Evolutionary conservation across 345 rosid species (phyloP).

Genomic region (Rhodamnia rubescens): DNA sequence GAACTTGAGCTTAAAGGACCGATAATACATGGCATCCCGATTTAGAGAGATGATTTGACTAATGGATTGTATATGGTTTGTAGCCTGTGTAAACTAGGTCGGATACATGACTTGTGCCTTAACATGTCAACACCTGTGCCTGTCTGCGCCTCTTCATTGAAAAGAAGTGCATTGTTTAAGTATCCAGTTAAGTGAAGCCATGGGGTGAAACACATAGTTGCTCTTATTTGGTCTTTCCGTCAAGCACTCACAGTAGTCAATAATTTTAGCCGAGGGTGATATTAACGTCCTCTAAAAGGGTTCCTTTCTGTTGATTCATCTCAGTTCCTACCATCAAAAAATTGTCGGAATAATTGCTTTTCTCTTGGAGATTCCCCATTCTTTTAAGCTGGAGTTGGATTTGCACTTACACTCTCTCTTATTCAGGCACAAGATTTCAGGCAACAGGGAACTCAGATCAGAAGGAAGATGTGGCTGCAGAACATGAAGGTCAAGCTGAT

Average conservation of each 20-base stretch:
- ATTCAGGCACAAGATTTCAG: constrained; percentile 70
- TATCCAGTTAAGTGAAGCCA: background rate
- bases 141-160: background rate
- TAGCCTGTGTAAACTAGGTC: background rate
- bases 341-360: background rate
- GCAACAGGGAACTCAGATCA: constrained; percentile 54
- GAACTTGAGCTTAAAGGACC: background rate
- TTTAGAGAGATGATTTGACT: background rate
- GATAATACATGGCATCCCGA: background rate
- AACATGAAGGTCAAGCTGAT: constrained; percentile 71
- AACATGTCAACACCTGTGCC: background rate
- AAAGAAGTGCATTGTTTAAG: background rate
- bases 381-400: background rate
- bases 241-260: background rate
- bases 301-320: background rate
- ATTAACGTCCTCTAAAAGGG: background rate
- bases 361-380: background rate
- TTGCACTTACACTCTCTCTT: background rate
- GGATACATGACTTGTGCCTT: background rate
- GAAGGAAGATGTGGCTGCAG: constrained; percentile 70
- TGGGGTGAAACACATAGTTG: background rate
- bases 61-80: background rate
- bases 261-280: background rate
- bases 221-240: background rate
- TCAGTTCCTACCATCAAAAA: background rate